A percentile compares a stretch with the other conserved stretches of the same genome.
Conservation (phyloP, 345 rosid genomes). For the Sisymbrium altissimum region DNA sequence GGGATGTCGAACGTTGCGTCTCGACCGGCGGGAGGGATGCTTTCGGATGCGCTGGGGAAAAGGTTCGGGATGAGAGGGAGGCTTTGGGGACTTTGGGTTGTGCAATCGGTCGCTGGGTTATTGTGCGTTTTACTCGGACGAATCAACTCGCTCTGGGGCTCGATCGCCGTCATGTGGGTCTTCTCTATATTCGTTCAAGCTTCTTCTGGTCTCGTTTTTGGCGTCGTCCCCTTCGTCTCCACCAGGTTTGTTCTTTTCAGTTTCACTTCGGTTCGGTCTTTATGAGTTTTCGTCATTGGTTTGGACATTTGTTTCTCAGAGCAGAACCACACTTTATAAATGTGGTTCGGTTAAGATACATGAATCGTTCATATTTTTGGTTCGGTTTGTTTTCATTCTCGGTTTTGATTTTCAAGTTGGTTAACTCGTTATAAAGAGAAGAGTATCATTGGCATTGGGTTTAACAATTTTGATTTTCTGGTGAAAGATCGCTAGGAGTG, state of each 20-base stretch:
- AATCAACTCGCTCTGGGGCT: slow-evolving; percentile 51
- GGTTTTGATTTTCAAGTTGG: no score
- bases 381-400: not conserved
- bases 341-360: no score
- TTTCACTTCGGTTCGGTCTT: no score
- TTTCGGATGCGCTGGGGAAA: slow-evolving; percentile 56
- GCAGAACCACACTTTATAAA: no score
- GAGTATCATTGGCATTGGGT: no score
- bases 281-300: not conserved
- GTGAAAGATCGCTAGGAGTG: slow-evolving; percentile 73
- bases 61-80: slow-evolving; percentile 76
- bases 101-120: slow-evolving; percentile 63
- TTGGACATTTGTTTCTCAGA: not conserved
- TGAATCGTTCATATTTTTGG: not conserved
- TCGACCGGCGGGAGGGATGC: slow-evolving; percentile 69
- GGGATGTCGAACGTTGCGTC: slow-evolving; percentile 60
- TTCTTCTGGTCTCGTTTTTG: slow-evolving; percentile 78
- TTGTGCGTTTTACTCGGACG: slow-evolving; percentile 62
- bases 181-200: slow-evolving; percentile 81
- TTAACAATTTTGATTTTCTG: not conserved
- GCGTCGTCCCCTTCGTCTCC: slow-evolving; percentile 84
- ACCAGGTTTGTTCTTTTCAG: slow-evolving; percentile 38
- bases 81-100: slow-evolving; percentile 77
- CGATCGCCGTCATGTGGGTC: slow-evolving; percentile 53
- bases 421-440: no score